phyloP scores from a whole-genome alignment of 768 basidiomycete species.

The Lactarius evosmus region DNA sequence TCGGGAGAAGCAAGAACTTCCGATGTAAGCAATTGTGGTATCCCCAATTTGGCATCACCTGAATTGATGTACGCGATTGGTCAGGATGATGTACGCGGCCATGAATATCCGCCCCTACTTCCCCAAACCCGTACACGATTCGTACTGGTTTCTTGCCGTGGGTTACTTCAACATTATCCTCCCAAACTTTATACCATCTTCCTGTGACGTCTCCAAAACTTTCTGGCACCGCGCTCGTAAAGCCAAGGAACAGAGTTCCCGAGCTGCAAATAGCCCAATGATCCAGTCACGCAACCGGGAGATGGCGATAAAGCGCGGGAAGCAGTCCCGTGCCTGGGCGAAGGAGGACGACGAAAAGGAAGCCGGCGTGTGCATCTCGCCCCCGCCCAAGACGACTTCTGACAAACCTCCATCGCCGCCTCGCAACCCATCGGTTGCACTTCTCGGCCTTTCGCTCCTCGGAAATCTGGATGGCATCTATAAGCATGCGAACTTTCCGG shows the following conservation, averaged over 20 bases:
- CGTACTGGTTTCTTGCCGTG: conserved; percentile 81
- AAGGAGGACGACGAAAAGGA: conserved; percentile 70
- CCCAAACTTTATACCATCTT: conserved; percentile 62
- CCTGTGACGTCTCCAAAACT: conserved; percentile 36
- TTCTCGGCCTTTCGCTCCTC: conserved; percentile 79
- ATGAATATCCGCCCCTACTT: conserved; percentile 71
- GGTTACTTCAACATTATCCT: conserved; percentile 82
- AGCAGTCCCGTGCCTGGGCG: conserved; percentile 62
- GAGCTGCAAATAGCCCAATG: conserved; percentile 62
- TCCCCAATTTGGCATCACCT: background rate
- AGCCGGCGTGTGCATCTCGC: conserved; percentile 40
- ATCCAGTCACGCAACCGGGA: conserved; percentile 55
- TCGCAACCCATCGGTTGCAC: conserved; percentile 50
- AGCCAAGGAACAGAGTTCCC: conserved; percentile 65
- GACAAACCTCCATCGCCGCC: conserved; percentile 17
- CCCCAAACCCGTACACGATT: conserved; percentile 42
- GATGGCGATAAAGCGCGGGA: conserved; percentile 63
- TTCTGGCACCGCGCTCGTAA: conserved; percentile 75
- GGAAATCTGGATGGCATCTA: conserved; percentile 83
- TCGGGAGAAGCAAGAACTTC: conserved; percentile 46
- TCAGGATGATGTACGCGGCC: conserved; percentile 82
- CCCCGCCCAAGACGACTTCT: conserved; percentile 27
- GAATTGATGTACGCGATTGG: conserved; percentile 3
- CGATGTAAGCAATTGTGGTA: conserved; percentile 42
- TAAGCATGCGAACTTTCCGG: conserved; percentile 57